Evolutionary conservation across 2,329 filamentous ascomycete genomes (phyloP), one percentile per base, ranked within the genome.

Genomic region (Cladosporium sphaerospermum): DNA sequence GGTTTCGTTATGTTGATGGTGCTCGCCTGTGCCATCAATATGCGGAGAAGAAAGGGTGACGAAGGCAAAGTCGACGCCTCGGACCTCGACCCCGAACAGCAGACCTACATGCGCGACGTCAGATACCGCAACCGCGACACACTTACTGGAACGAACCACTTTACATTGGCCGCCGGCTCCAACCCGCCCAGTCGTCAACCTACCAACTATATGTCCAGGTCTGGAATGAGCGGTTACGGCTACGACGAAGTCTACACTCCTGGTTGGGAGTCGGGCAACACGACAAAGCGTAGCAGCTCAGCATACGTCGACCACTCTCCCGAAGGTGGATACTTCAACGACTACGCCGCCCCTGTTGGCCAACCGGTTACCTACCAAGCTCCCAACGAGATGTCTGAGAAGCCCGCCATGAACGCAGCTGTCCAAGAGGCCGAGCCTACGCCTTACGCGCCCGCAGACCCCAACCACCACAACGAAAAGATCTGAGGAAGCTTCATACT

Each of bases 1-100:
- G 48, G 48, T n/a, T 51, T 51, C 13, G 48, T 51, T 19, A 51
- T 51, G 48, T 14, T 51, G 32, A 51, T 51, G 48, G 48, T 51
- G 4, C 23, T 51, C 40, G 48, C 48, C 32, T 51, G 48, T 31
- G 48, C 48, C 11, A 40, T 51, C 48, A 39, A 51, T 16, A 43
- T 51, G 40, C 28, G 48, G 18, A 37, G 48, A 32, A 51, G 44
- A 14, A 51, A 51, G 40, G 45, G 45, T 9, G 18, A n/a, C 31
- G 28, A 43, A 36, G 18, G 14, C 10, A 44, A 14, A 11, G 18
- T 51, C 16, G 48, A 51, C n/a, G 48, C 48, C 40, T 32, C 10
- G 10, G 48, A 51, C 18, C 40, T 51, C 31, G 48, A 51, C 40
- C 40, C 48, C 7, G 48, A 51, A 51, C 48, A 51, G 44, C 48